Evolutionary conservation across 2,329 filamentous ascomycete genomes (phyloP).

Genomic region (Xylaria multiplex): DNA sequence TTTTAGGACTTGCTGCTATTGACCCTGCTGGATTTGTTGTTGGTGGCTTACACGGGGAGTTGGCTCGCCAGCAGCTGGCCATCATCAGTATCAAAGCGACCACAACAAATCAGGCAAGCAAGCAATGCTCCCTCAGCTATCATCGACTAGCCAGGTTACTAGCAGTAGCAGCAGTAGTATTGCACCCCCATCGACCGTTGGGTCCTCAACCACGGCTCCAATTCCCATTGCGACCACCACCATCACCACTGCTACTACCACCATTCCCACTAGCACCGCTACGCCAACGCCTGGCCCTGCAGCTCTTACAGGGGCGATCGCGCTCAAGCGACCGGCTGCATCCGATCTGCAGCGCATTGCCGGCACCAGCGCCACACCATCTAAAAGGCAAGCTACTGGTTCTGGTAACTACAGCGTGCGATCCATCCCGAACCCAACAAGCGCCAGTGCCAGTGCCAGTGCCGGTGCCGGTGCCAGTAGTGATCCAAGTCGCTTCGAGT

Average conservation of each 20-base stretch:
- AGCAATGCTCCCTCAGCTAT: constrained; percentile 48
- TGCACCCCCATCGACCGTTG: constrained; percentile 42
- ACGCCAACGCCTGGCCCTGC: constrained; percentile 43
- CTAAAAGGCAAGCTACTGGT: constrained; percentile 49
- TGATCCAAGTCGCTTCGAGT: constrained; percentile 24
- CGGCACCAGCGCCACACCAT: constrained; percentile 48
- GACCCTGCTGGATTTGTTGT: constrained; percentile 1
- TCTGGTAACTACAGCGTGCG: constrained; percentile 36
- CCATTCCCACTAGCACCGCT: constrained; percentile 40
- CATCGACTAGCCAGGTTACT: constrained; percentile 45
- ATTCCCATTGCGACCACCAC: constrained; percentile 33
- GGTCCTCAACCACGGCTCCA: constrained; percentile 41
- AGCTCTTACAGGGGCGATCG: constrained; percentile 41
- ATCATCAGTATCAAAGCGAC: constrained; percentile 18
- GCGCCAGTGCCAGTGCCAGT: constrained; percentile 5
- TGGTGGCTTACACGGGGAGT: constrained; percentile 22
- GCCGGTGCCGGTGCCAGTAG: constrained; percentile 7
- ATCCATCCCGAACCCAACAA: constrained; percentile 39
- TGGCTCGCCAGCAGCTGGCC: constrained; percentile 20
- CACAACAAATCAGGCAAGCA: constrained; percentile 20
- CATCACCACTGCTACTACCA: constrained; percentile 30
- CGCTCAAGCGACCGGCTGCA: constrained; percentile 50
- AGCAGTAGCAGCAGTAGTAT: constrained; percentile 37
- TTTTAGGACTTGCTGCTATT: background rate
- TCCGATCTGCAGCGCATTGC: constrained; percentile 50